Base-by-base conservation (phyloP, 441 rosid species). In the Aquilaria agallochum region DNA sequence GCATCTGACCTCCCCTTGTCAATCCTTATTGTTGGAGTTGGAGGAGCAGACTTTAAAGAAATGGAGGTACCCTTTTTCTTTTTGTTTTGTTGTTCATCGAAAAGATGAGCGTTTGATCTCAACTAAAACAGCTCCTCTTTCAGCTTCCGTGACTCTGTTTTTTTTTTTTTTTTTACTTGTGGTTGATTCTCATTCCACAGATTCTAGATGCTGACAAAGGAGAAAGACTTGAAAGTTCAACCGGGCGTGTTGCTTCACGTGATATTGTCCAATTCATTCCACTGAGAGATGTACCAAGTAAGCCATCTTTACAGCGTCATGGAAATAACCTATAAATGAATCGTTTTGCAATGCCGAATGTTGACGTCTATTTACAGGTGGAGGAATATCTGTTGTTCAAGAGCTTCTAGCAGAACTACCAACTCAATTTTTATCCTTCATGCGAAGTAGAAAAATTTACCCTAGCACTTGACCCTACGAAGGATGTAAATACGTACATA, bases 1-100 rank as follows among this genome's bases (percentile, higher is more conserved):
- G 98, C 97, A 60, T 93, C 97, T 11, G 95, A 90, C 75, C 85
- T 93, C 11, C 98, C 98, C 4, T 60, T 93, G 58, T 93, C 98
- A 46, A 88, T 88, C 75, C 89, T 92, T 50, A 88, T 92, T 33
- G 92, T 89, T 61, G 98, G 98, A 63, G 96, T 89, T 20, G 98
- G 98, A 74, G 98, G 96, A 78, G 98, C 96, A 12, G 98, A 92
- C 75, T 92, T 86, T 65, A 92, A 86, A 79, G 95, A 89, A 80
- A 92, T 92, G 98, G 95, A 92, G 98, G 96, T 92, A 79, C 32
- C 42, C 52, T 58, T 10, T 11, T 56, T 3, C 27, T 20, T 20
- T 20, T 20, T 20, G 27, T 20, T 20, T 20, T 20, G 27, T 20
- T 9, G 27, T 1, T 20, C 27, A 20, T 20, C 1, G 45, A 40